Percentiles rank a stretch among this genome's conserved stretches.
phyloP scores from a whole-genome alignment of 2,329 filamentous ascomycete genomes.

The Curvularia lunata region DNA sequence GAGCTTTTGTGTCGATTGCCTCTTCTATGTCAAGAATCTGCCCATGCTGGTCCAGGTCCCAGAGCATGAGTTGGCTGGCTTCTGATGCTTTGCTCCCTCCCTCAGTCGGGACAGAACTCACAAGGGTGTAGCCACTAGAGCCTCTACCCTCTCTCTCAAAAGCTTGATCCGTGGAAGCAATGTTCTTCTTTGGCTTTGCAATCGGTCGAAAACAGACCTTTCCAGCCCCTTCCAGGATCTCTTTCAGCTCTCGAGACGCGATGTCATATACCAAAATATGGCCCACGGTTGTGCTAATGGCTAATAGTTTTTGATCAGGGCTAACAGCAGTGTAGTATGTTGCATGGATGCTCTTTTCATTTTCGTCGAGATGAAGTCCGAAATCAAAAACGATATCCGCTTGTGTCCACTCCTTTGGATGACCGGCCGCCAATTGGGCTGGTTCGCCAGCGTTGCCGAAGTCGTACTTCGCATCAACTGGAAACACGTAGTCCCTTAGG shows the following conservation, averaged over 20 bases:
- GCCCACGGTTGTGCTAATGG: neutral
- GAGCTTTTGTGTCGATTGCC: conserved; percentile 25
- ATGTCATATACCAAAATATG: neutral
- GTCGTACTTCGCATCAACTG: neutral
- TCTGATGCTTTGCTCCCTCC: neutral
- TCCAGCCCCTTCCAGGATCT: neutral
- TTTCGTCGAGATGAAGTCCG: neutral
- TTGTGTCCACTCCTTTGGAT: neutral
- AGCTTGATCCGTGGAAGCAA: neutral
- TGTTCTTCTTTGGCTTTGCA: neutral
- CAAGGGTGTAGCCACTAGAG: neutral
- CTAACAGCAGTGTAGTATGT: neutral
- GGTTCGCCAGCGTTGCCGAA: neutral
- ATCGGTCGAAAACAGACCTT: neutral
- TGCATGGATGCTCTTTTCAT: neutral
- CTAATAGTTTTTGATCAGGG: neutral
- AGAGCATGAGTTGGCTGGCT: neutral
- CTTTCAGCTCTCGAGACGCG: neutral
- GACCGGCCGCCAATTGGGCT: neutral
- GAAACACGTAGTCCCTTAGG: neutral
- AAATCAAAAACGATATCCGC: neutral
- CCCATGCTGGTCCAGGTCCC: neutral
- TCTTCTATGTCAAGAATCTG: neutral
- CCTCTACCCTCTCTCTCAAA: neutral
- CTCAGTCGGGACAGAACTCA: neutral